These are phyloP conservation scores for Citrullus mucosospermus DNA, from an alignment of 306 rosid species.

Conservation along the genomic window DNA sequence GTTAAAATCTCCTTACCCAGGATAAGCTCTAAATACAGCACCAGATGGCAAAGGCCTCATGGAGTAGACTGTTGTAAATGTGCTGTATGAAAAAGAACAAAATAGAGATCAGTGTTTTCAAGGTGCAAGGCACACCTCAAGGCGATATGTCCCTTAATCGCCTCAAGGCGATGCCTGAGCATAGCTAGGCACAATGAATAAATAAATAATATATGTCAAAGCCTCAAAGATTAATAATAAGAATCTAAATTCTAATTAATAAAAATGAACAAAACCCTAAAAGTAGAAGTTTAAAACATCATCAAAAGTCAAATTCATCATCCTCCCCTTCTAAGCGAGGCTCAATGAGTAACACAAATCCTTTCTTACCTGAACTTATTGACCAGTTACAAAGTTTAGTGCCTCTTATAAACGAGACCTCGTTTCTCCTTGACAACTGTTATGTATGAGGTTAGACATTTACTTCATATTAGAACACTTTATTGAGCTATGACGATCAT, in stretches of 20 bases:
- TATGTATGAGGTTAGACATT: neutral
- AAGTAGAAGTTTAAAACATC: too few relatives aligned
- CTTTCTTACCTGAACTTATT: neutral
- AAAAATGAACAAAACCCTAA: neutral
- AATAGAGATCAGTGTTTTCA: neutral
- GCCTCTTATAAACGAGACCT: neutral
- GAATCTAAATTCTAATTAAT: neutral
- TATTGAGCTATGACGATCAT: neutral
- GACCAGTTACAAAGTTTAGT: neutral
- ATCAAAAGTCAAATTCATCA: too few relatives aligned
- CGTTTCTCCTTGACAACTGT: neutral
- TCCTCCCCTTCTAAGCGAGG: neutral
- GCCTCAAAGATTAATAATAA: neutral
- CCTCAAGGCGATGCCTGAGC: too few relatives aligned
- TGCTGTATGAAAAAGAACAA: conserved; percentile 33
- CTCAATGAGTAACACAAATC: neutral
- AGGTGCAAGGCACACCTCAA: too few relatives aligned
- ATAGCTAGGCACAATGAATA: too few relatives aligned
- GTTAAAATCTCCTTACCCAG: conserved; percentile 45
- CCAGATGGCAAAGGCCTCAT: conserved; percentile 92
- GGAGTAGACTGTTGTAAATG: conserved; percentile 66
- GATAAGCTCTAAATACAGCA: conserved; percentile 86
- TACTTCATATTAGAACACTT: neutral
- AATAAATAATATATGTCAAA: neutral
- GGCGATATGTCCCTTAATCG: too few relatives aligned